Evolutionary conservation across 2,329 filamentous ascomycete genomes (phyloP).

Genomic region (Xylariaceae sp.): DNA sequence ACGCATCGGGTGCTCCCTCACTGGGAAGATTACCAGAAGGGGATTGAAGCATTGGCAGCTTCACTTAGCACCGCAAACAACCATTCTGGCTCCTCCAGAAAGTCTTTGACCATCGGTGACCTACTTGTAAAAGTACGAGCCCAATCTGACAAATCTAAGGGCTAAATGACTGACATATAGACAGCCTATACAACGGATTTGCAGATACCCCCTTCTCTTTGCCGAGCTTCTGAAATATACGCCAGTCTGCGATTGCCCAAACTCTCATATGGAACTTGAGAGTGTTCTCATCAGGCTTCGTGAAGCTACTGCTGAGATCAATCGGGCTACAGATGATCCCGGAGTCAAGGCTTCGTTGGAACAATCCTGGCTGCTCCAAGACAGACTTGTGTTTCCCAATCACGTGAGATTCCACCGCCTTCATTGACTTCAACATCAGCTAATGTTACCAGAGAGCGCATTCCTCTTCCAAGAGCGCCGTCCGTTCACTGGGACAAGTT

Average conservation of each 20-base stretch:
- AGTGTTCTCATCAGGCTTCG: slow-evolving; percentile 66
- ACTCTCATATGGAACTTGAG: slow-evolving; percentile 74
- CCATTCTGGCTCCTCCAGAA: slow-evolving; percentile 58
- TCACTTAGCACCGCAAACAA: slow-evolving; percentile 66
- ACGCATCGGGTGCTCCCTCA: slow-evolving; percentile 63
- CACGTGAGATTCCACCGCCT: slow-evolving; percentile 47
- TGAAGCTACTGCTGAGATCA: slow-evolving; percentile 72
- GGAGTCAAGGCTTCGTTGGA: slow-evolving; percentile 65
- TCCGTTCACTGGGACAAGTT: slow-evolving; percentile 75
- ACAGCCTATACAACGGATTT: slow-evolving; percentile 86
- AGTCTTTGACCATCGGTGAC: slow-evolving; percentile 76
- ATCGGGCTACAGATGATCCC: slow-evolving; percentile 74
- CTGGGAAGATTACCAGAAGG: slow-evolving; percentile 77
- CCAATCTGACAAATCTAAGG: not conserved
- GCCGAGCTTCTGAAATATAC: slow-evolving; percentile 77
- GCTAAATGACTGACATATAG: slow-evolving; percentile 8
- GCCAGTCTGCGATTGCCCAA: slow-evolving; percentile 77
- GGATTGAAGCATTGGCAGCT: slow-evolving; percentile 75
- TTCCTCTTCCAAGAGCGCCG: slow-evolving; percentile 55
- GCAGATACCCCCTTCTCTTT: slow-evolving; percentile 85
- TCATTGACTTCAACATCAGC: slow-evolving; percentile 2
- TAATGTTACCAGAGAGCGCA: slow-evolving; percentile 41
- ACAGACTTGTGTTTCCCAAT: slow-evolving; percentile 68
- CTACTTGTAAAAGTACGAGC: slow-evolving; percentile 75
- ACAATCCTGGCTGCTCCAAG: slow-evolving; percentile 79